Conservation (phyloP, 192 early-diverging fungal species). For the Dissophora ornata region DNA sequence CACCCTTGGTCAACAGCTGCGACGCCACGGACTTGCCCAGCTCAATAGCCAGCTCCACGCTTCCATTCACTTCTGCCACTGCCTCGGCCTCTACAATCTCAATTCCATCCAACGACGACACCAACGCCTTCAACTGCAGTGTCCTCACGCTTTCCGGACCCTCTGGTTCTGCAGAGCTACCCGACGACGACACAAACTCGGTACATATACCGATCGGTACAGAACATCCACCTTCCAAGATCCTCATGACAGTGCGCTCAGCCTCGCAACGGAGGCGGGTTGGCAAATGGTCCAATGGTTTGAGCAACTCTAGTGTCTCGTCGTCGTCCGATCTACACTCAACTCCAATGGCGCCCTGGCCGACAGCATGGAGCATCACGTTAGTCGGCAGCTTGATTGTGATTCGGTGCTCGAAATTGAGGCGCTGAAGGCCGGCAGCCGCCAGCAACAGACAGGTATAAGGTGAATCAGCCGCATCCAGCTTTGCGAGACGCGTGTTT, state of each 20-base stretch:
- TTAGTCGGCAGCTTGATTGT: conserved; percentile 70
- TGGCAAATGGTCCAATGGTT: conserved; percentile 70
- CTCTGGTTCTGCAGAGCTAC: conserved; percentile 32
- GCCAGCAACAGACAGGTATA: conserved; percentile 88
- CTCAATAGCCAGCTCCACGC: conserved; percentile 47
- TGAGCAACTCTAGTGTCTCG: conserved; percentile 60
- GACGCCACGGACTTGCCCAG: conserved; percentile 56
- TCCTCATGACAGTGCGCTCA: conserved; percentile 89
- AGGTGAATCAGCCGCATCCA: conserved; percentile 77
- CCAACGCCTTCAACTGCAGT: conserved; percentile 72
- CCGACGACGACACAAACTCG: conserved; percentile 48
- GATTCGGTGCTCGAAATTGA: conserved; percentile 77
- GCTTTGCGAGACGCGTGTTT: conserved; percentile 89
- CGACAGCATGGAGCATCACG: conserved; percentile 86
- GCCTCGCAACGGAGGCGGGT: conserved; percentile 77
- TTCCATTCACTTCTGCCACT: conserved; percentile 41
- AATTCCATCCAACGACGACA: conserved; percentile 81
- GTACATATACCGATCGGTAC: conserved; percentile 93
- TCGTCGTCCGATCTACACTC: conserved; percentile 81
- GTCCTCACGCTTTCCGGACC: conserved; percentile 22
- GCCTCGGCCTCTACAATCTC: conserved; percentile 68
- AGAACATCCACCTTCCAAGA: conserved; percentile 93
- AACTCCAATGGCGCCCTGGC: conserved; percentile 91
- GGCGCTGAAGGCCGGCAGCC: conserved; percentile 83
- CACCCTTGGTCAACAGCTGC: conserved; percentile 55